Evolutionary conservation across 495 filamentous ascomycete genomes (phyloP), one percentile per base, ranked within the genome.

Genomic region (Podospora pseudopauciseta): DNA sequence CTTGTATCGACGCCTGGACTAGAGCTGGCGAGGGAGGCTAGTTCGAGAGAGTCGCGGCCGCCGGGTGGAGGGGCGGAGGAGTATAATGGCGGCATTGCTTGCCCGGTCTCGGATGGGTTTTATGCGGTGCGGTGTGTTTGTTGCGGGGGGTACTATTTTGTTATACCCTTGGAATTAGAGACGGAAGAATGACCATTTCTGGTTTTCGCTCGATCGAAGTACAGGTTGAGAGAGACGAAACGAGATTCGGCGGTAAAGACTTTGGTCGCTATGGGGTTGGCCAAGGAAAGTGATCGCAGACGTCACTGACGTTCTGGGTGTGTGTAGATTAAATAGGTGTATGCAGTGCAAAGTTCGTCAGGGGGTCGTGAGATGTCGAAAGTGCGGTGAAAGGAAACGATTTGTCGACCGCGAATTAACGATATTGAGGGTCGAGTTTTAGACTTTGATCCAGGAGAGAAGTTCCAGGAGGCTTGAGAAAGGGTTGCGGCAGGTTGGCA

Each of bases 21-120:
- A 57, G 94, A 97, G 60, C 89, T 92, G 15, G 95, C 95, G 65
- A 99, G 88, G 30, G 93, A 97, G 63, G 93, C 95, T 60, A 99
- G 91, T 80, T 99, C 95, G 70, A 99, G 89, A 65, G 95, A 99
- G 84, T 98, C 95, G 73, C 95, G 91, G 60, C 87, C 84, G 63
- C 74, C 71, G 26, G 76, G 72, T 54, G 78, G 77, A 28, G 81
- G 82, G 68, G 79, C 83, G 69, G 81, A 77, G 63, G 78, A 80
- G 73, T 85, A 85, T 58, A 79, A 77, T 19, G 77, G 74, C 63
- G 80, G 78, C 81, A 82, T 83, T 32, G 77, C 56, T 7, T 4
- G 27, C 55, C 55, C 0, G 39, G 39, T 18, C 39, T 49, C 15
- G 7, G 39, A 49, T 16, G 39, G 39, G 39, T 13, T 16, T 49